Percentiles rank a stretch among this genome's conserved stretches.
phyloP scores from a whole-genome alignment of 2,329 filamentous ascomycete genomes.

The Fusarium illudens region DNA sequence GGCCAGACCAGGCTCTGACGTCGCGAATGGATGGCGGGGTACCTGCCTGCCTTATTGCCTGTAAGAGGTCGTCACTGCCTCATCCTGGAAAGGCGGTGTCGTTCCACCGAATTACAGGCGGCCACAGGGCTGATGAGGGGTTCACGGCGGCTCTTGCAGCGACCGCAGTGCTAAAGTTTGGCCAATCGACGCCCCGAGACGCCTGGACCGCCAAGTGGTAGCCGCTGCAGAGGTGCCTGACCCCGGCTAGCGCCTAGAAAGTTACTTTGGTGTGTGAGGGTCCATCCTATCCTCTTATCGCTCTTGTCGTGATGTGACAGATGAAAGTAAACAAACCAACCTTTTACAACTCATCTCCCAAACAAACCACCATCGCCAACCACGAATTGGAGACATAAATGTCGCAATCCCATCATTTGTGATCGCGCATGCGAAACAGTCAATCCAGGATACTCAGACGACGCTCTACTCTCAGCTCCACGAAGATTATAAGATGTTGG shows the following conservation, averaged over 20 bases:
- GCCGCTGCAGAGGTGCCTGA: slow-evolving; percentile 36
- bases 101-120: slow-evolving; percentile 35
- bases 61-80: slow-evolving; percentile 17
- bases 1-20: slow-evolving; percentile 36
- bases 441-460: slow-evolving; percentile 5
- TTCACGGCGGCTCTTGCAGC: slow-evolving; percentile 27
- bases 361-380: slow-evolving; percentile 15
- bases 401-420: slow-evolving; percentile 11
- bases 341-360: slow-evolving; percentile 21
- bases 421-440: slow-evolving; percentile 24
- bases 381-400: slow-evolving; percentile 16
- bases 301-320: slow-evolving; percentile 16
- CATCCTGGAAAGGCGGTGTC: slow-evolving; percentile 38
- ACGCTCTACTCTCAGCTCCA: not conserved
- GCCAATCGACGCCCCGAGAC: slow-evolving; percentile 25
- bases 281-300: slow-evolving; percentile 2
- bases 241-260: slow-evolving; percentile 39
- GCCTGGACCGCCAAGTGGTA: slow-evolving; percentile 6
- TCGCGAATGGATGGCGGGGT: slow-evolving; percentile 39
- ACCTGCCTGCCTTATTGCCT: slow-evolving; percentile 11
- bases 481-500: slow-evolving; percentile 57
- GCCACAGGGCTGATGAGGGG: slow-evolving; percentile 39
- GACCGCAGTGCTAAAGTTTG: not conserved
- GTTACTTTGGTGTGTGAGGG: slow-evolving; percentile 8
- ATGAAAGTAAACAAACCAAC: slow-evolving; percentile 37